Base-by-base conservation (phyloP, 2,329 filamentous ascomycete genomes). In the Penicillium sp. region DNA sequence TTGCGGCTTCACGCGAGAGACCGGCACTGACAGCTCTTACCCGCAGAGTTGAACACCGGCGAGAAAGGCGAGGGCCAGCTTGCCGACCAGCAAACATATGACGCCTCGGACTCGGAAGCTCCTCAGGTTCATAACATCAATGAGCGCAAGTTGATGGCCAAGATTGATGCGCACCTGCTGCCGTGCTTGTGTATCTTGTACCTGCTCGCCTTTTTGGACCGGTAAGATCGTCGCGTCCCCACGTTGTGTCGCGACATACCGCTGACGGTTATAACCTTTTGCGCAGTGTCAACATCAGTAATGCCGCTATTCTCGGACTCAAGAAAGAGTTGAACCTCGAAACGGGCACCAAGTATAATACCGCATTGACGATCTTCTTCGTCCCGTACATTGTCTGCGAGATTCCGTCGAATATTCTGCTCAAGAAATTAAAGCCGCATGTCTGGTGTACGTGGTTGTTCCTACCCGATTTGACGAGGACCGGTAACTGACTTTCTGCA, bases 351-450 rank as follows among this genome's bases (percentile, higher is more conserved):
- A 75, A 88, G 63, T 92, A 88, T 73, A 92, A 90, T 69, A 88
- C 85, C 13, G 86, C 86, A 1, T 76, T 92, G 54, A 87, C 86
- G 50, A 89, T 92, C 64, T 92, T 92, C 75, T 92, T 92, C 71
- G 81, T 92, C 1, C 88, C 89, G 1, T 92, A 92, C 67, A 77
- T 89, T 61, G 63, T 88, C 48, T 74, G 69, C 44, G 72, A 75
- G 74, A 88, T 92, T 50, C 86, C 86, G 0, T 87, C 84, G 58
- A 89, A 89, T 65, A 81, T 91, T 48, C 71, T 90, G 25, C 74
- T 92, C 44, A 91, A 91, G 74, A 79, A 73, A 53, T 74, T 87
- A 48, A 81, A 78, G 56, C 87, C 87, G 1, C 80, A 86, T 55
- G 73, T 88, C 43, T 90, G 86, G 89, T 78, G 74, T 76, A 68